Conservation (phyloP, 352 stramenopile species). For the Globisporangium lucens region DNA sequence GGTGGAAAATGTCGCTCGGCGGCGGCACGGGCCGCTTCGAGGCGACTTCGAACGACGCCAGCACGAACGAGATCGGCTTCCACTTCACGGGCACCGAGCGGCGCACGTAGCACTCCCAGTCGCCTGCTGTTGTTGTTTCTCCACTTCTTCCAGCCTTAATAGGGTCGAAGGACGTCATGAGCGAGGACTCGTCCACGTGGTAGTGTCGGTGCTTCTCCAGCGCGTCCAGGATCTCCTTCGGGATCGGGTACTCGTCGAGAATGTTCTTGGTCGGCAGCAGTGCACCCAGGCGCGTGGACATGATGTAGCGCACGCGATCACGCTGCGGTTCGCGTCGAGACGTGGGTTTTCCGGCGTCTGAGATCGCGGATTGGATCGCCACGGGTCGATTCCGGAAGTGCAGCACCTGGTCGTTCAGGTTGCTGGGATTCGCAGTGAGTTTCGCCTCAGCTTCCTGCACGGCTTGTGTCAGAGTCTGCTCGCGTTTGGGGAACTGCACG, state of each 20-base stretch:
- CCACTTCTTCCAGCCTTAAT: slow-evolving; percentile 15
- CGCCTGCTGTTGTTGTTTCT: neutral
- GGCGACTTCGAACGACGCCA: slow-evolving; percentile 51
- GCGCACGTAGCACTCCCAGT: slow-evolving; percentile 63
- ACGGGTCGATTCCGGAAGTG: slow-evolving; percentile 59
- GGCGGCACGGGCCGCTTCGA: slow-evolving; percentile 43
- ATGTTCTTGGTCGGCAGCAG: slow-evolving; percentile 60
- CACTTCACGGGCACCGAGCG: slow-evolving; percentile 60
- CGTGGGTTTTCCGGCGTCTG: slow-evolving; percentile 32
- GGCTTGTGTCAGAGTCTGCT: slow-evolving; percentile 27
- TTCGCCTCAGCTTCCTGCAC: slow-evolving; percentile 30
- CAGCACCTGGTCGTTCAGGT: slow-evolving; percentile 35
- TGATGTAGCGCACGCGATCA: slow-evolving; percentile 67
- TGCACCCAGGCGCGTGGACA: slow-evolving; percentile 49
- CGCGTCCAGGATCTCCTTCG: slow-evolving; percentile 62
- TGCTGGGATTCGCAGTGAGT: neutral
- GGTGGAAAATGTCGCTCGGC: slow-evolving; percentile 64
- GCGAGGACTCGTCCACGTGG: slow-evolving; percentile 56
- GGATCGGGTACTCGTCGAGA: slow-evolving; percentile 70
- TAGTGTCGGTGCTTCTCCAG: slow-evolving; percentile 63
- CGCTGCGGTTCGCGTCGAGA: slow-evolving; percentile 32
- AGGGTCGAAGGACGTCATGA: slow-evolving; percentile 56
- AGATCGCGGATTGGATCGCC: slow-evolving; percentile 23
- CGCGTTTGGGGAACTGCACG: slow-evolving; percentile 26
- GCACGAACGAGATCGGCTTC: slow-evolving; percentile 64